A percentile compares a stretch with the other conserved stretches of the same genome.
Conservation (phyloP, 2,329 filamentous ascomycete genomes). For the Aureobasidium sp. region DNA sequence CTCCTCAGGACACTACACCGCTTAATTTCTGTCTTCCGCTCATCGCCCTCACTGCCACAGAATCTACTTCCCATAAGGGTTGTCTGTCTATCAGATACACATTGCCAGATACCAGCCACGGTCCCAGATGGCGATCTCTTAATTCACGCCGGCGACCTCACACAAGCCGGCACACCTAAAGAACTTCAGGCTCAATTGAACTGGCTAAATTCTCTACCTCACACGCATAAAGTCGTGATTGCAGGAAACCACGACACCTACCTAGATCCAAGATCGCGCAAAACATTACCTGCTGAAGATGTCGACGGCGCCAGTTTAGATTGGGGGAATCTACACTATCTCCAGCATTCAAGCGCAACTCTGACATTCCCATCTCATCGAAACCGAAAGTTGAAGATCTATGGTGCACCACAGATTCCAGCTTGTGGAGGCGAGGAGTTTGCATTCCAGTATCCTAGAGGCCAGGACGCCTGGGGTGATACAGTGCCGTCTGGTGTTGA, state of each 20-base stretch:
- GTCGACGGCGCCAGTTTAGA: slow-evolving; percentile 46
- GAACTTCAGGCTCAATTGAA: slow-evolving; percentile 79
- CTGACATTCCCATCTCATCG: slow-evolving; percentile 50
- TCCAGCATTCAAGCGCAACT: slow-evolving; percentile 61
- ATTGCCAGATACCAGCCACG: slow-evolving; percentile 47
- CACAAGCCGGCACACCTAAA: slow-evolving; percentile 60
- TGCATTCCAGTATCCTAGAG: slow-evolving; percentile 68
- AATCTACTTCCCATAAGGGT: slow-evolving; percentile 56
- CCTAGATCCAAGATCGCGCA: slow-evolving; percentile 63
- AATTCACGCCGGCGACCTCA: slow-evolving; percentile 84
- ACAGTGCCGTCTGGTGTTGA: slow-evolving; percentile 67
- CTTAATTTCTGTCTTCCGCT: slow-evolving; percentile 60
- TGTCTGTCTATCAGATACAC: slow-evolving; percentile 87
- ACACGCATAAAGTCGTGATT: slow-evolving; percentile 73
- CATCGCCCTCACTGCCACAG: slow-evolving; percentile 46
- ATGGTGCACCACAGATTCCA: slow-evolving; percentile 76
- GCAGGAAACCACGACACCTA: slow-evolving; percentile 86
- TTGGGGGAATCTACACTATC: slow-evolving; percentile 64
- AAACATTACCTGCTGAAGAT: slow-evolving; percentile 44
- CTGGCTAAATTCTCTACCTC: slow-evolving; percentile 70
- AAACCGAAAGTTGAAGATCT: slow-evolving; percentile 60
- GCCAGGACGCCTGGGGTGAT: slow-evolving; percentile 62
- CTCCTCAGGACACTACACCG: slow-evolving; percentile 34
- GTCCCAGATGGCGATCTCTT: slow-evolving; percentile 76
- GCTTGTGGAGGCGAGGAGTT: slow-evolving; percentile 63